Evolutionary conservation across 148 eudicot species (phyloP), one percentile per base, ranked within the genome.

Genomic region (Silene latifolia): DNA sequence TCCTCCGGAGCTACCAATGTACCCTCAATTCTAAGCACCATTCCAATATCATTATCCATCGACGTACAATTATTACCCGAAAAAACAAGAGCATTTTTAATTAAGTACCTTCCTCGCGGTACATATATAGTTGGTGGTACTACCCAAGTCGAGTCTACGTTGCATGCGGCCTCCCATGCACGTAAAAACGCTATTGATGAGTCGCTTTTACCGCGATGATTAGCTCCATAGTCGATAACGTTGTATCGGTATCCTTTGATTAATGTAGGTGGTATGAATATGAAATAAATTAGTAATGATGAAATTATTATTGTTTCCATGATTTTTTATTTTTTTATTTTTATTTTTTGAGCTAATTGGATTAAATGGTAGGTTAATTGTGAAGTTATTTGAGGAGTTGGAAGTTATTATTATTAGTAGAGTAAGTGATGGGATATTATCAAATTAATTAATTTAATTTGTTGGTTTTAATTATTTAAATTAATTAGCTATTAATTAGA

Each of bases 131-230:
- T 74, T 21, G 85, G 74, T 24, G 85, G 80, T 7, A 17, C 47
- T 2, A 11, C 24, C n/a, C 82, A 18, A 68, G 42, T 56, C 7
- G 70, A 21, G 21, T 42, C 13, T 8, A n/a, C 69, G 48, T 69
- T 19, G 39, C 89, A 86, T 5, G 87, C 89, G 0, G 82, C 78
- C 51, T 53, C n/a, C 89, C 89, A 86, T 14, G 87, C 79, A 20
- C 75, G 61, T 12, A 69, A 74, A 44, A 86, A 86, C 0, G 89
- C 78, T 1, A 2, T 19, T 0, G 89, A 81, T 13, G 89, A 80
- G 77, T 86, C 89, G 11, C 71, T 83, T 74, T 29, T 44, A 0
- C 73, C 83, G 12, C 81, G 79, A 4, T 74, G 76, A 35, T 25
- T 77, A 0, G 87, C 89, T 0, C 89, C 89, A 32, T 60, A 82